Base-by-base conservation (phyloP, 768 basidiomycete genomes). In the Rhodotorula taiwanensis region DNA sequence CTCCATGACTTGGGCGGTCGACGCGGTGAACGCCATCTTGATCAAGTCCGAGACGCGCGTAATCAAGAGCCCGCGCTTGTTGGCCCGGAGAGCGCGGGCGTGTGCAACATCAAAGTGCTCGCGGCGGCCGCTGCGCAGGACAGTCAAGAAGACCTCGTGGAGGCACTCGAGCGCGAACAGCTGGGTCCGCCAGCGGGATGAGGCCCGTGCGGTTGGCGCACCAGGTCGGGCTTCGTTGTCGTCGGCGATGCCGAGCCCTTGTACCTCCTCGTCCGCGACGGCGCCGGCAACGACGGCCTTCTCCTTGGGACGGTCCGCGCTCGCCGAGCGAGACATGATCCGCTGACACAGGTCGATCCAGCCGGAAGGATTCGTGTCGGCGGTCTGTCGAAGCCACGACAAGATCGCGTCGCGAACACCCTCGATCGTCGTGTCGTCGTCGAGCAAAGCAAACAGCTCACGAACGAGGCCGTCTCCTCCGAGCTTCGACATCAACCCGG, bases 331-430 rank as follows among this genome's bases (percentile, higher is more conserved):
- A 10, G 89, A 85, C 91, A 99, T 97, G 73, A 99, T 98, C 30
- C 91, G 80, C 75, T 97, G 94, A 72, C 94, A 98, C 2, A 98
- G 80, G 73, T 93, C 92, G 59, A 99, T 95, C 95, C 95, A 99
- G 1, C 93, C 95, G 0, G 88, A 91, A 0, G 95, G 94, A 65
- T 92, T 89, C 60, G 88, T 83, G 25, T 88, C 81, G 2, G 90
- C 93, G 0, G 95, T 98, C 75, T 99, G 95, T 66, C 87, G 84
- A 11, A 98, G 79, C 95, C 95, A 99, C 67, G 87, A 89, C 18
- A 83, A 79, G 70, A 98, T 98, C 61, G 97, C 91, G 66, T 89
- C 87, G 34, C 88, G 81, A 28, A 98, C 92, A 7, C 95, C 95
- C 67, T 94, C 87, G 21, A 97, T 87, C 5, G 86, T 88, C 0